A percentile compares a stretch with the other conserved stretches of the same genome.
Evolutionary conservation across 2,329 filamentous ascomycete genomes (phyloP).

Genomic region (Monosporascus sp.): DNA sequence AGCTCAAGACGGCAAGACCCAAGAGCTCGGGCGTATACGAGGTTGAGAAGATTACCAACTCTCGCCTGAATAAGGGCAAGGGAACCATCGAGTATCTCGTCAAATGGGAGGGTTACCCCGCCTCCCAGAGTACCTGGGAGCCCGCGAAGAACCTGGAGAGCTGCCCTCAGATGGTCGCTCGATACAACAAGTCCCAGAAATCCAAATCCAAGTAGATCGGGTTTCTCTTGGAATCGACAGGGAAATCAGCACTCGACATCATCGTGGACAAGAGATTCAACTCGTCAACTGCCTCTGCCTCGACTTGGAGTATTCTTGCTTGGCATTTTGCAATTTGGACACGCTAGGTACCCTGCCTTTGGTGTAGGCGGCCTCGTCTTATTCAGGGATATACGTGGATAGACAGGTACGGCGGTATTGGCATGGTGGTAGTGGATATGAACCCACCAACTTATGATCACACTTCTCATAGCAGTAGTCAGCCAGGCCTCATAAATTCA

Average conservation of each 20-base stretch:
- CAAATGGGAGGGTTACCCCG: conserved; percentile 47
- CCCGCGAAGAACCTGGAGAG: conserved; percentile 38
- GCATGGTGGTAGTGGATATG: too few relatives aligned
- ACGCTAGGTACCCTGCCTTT: too few relatives aligned
- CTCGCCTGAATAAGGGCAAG: conserved; percentile 33
- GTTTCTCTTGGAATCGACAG: background rate
- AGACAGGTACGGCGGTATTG: too few relatives aligned
- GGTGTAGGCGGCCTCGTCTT: too few relatives aligned
- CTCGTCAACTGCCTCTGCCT: background rate
- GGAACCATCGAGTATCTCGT: conserved; percentile 35
- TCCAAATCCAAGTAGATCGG: conserved; percentile 1
- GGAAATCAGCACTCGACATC: conserved; percentile 28
- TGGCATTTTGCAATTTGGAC: too few relatives aligned
- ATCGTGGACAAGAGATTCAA: conserved; percentile 5
- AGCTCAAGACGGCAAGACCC: conserved; percentile 11
- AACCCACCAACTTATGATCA: too few relatives aligned
- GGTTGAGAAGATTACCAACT: conserved; percentile 43
- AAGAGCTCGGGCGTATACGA: conserved; percentile 32
- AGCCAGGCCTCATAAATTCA: too few relatives aligned
- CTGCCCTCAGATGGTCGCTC: conserved; percentile 22
- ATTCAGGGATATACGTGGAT: too few relatives aligned
- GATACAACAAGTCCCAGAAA: conserved; percentile 7
- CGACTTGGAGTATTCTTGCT: background rate
- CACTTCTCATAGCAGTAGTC: too few relatives aligned
- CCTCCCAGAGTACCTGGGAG: conserved; percentile 48